A percentile compares a stretch with the other conserved stretches of the same genome.
These are phyloP conservation scores for Cryptomeria japonica DNA, from an alignment of 75 land plant species.

Conservation along the genomic window DNA sequence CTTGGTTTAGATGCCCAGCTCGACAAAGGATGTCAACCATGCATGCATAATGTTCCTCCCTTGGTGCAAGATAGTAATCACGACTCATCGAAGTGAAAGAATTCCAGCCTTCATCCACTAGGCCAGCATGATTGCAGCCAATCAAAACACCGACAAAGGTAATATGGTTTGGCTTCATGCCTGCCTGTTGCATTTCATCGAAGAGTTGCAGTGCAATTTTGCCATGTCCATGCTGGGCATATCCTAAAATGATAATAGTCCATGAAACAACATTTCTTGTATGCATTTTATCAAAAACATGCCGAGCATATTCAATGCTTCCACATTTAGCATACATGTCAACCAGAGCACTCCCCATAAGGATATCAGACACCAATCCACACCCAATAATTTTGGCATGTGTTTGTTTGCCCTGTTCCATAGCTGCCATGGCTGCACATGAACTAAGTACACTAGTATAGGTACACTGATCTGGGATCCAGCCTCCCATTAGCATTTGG, in stretches of 20 bases:
- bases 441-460: slow-evolving; percentile 52
- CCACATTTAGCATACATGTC: slow-evolving; percentile 46
- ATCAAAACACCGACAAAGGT: slow-evolving; percentile 28
- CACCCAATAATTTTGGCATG: slow-evolving; percentile 42
- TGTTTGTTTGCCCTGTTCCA: slow-evolving; percentile 51
- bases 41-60: slow-evolving; percentile 16
- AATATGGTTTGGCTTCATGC: slow-evolving; percentile 37
- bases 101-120: slow-evolving; percentile 10
- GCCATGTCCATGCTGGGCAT: slow-evolving; percentile 37
- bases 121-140: slow-evolving; percentile 19
- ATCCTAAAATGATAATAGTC: slow-evolving; percentile 49
- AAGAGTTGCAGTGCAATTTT: slow-evolving; percentile 38
- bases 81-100: slow-evolving; percentile 2
- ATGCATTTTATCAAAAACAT: slow-evolving; percentile 31
- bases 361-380: slow-evolving; percentile 37
- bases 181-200: slow-evolving; percentile 21
- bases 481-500: slow-evolving; percentile 35
- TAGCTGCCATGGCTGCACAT: slow-evolving; percentile 23
- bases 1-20: slow-evolving; percentile 12
- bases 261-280: slow-evolving; percentile 42
- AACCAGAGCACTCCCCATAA: slow-evolving; percentile 42
- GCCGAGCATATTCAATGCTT: slow-evolving; percentile 23
- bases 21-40: slow-evolving; percentile 20
- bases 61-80: not conserved
- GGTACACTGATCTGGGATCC: slow-evolving; percentile 38